Base-by-base conservation (phyloP, 1,284 basidiomycete genomes). In the Sphaerobolus stellatus region DNA sequence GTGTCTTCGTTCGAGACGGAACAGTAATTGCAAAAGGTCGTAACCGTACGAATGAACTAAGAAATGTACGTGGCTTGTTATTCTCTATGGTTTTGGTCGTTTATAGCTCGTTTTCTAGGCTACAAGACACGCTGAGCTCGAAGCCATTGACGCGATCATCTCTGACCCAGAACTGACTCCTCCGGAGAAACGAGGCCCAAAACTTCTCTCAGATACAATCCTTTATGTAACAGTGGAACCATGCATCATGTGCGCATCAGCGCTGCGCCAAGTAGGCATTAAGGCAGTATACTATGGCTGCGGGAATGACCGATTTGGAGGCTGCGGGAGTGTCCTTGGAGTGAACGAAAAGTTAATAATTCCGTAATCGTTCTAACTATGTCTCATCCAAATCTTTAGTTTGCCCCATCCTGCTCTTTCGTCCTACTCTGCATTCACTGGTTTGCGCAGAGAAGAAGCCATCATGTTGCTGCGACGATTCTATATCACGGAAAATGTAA, bases 181-280 rank as follows among this genome's bases (percentile, higher is more conserved):
- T 8, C 83, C n/a, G 64, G 70, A 46, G 61, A 64, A 2, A 63
- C 64, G 24, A 66, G 24, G 45, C 68, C 5, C 66, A 69, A 43
- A 83, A 88, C 61, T 92, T 3, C 81, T 98, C 40, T 79, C 80
- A 1, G 77, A 82, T 13, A 95, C 93, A 22, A 92, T 86, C 2
- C 83, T 99, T 18, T 99, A 99, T 69, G 97, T 99, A 52, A 99
- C 97, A 0, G 95, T 99, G 51, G 97, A 99, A 72, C 97, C 97
- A 0, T 99, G 97, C 71, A 93, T 99, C 66, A 99, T 99, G 97
- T 99, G 97, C 63, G 93, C 94, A 4, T 92, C 91, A 27, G 97
- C 96, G 5, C 78, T 99, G 45, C 82, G 96, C 48, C 96, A 99
- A 71, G 75, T 96, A 57, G 95, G 96, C 6, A 94, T 99, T 65